Evolutionary conservation across 805 yeast species (phyloP), one percentile per base, ranked within the genome.

Genomic region (Wickerhamiella parazyma): DNA sequence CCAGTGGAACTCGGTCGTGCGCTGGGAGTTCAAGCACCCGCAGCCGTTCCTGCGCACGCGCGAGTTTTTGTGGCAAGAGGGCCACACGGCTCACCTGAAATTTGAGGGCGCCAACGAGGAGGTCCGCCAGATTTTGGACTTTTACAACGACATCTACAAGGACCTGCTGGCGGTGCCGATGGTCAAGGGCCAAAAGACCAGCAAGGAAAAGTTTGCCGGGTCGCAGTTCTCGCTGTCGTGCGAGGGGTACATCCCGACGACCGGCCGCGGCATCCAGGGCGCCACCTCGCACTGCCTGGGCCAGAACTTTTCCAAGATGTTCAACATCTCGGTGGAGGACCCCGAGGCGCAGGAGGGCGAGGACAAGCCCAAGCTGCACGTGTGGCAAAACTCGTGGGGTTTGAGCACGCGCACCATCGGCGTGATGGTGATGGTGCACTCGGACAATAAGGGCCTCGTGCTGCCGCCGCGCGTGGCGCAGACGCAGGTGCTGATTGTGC

Each of bases 21-120:
- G 99, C 72, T 91, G 98, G 99, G 99, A 91, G 69, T 91, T 91
- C 70, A 91, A 91, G 72, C 97, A 91, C 66, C 99, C 99, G 46
- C 99, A 91, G 69, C 99, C 99, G 41, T 91, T 91, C 67, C 69
- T 91, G 61, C 82, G 99, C 75, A 93, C 98, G 11, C 81, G 99
- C 70, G 99, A 91, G 68, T 91, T 91, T 69, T 72, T 91, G 65
- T 91, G 99, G 99, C 99, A 91, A 70, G 99, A 91, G 70, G 99
- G 99, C 56, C 99, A 91, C 70, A 91, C 98, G 41, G 98, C 95
- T 44, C 95, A 84, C 64, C 73, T 93, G 59, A 81, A 93, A 45
- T 65, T 69, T 51, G 83, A 77, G 49, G 91, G 75, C 48, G 95
- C 98, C 25, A 71, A 73, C 48, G 69, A 69, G 47, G 97, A 91